Base-by-base conservation (phyloP, 129 eudicot genomes). In the Helianthus tuberosus region DNA sequence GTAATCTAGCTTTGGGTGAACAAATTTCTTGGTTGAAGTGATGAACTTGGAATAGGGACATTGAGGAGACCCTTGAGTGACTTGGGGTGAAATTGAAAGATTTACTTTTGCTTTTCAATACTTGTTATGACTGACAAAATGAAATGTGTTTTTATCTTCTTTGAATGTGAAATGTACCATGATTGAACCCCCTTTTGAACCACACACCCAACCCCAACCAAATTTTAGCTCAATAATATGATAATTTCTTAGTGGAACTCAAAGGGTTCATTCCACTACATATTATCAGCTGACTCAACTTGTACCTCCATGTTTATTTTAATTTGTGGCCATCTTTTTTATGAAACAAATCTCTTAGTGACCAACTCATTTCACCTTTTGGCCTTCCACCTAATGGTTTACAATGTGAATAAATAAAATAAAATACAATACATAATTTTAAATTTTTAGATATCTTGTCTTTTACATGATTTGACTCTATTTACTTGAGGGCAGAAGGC, bases 181-280 rank as follows among this genome's bases (percentile, higher is more conserved):
- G 65, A 75, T 57, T 76, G 74, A 68, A 77, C 64, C 11, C 73
- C 57, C 35, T 67, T 51, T 35, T 77, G 44, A 10, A 74, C 75
- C 59, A 67, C 38, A 59, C 64, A 13, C 64, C 23, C 62, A 55
- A 23, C 15, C 8, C 29, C 32, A 14, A 58, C 41, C 71, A 52
- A 70, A 62, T 43, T 12, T 65, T 41, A 36, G 73, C 52, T 75
- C 68, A 61, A 75, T 76, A 43, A 73, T 53, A 9, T 50, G 78
- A 70, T 70, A 66, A 65, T 66, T 68, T 74, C n/a, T 68, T 78
- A 84, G 91, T 87, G 91, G 88, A 81, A 77, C 77, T 48, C 81
- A 74, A 80, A 58, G 71, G 79, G 12, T 55, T 82, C 53, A 77
- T 78, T 85, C 89, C 89, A 85, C 84, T 71, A 78, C 66, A 71